Percentiles rank a stretch among this genome's conserved stretches.
These are phyloP conservation scores for Lentinus tigrinus DNA, from an alignment of 768 basidiomycete genomes.

Conservation along the genomic window DNA sequence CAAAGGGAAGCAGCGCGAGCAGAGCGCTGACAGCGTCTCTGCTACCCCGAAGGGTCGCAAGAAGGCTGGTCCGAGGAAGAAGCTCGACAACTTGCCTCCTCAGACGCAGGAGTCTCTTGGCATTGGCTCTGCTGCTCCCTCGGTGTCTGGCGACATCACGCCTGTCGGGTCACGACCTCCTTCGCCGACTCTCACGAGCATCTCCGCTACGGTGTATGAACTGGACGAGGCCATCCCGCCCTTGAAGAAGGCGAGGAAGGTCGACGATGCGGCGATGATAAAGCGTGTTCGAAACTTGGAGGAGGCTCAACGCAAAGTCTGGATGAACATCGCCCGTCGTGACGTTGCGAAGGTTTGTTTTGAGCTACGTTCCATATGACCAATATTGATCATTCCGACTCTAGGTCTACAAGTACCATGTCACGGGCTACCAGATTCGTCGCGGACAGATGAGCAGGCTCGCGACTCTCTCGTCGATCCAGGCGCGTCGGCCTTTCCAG, in stretches of 20 bases:
- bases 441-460: conserved; percentile 74
- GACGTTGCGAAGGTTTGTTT: conserved; percentile 76
- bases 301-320: conserved; percentile 84
- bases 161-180: conserved; percentile 68
- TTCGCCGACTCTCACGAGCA: conserved; percentile 57
- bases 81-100: conserved; percentile 45
- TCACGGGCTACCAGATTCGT: conserved; percentile 62
- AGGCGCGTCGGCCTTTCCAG: conserved; percentile 73
- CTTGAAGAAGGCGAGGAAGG: conserved; percentile 72
- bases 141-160: conserved; percentile 66
- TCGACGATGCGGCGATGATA: conserved; percentile 68
- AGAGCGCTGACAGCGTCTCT: conserved; percentile 58
- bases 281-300: conserved; percentile 78
- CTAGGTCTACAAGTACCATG: conserved; percentile 80
- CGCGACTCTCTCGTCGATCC: conserved; percentile 69
- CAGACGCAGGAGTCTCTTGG: conserved; percentile 52
- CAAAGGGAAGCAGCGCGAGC: conserved; percentile 54
- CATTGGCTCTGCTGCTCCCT: conserved; percentile 49
- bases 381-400: background rate
- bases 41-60: conserved; percentile 56
- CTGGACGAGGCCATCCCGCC: conserved; percentile 69
- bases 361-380: background rate
- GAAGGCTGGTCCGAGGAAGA: conserved; percentile 57
- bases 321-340: conserved; percentile 82
- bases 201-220: conserved; percentile 66